These are phyloP conservation scores for Scedosporium apiospermum DNA, from an alignment of 2,329 filamentous ascomycete species.

Conservation along the genomic window DNA sequence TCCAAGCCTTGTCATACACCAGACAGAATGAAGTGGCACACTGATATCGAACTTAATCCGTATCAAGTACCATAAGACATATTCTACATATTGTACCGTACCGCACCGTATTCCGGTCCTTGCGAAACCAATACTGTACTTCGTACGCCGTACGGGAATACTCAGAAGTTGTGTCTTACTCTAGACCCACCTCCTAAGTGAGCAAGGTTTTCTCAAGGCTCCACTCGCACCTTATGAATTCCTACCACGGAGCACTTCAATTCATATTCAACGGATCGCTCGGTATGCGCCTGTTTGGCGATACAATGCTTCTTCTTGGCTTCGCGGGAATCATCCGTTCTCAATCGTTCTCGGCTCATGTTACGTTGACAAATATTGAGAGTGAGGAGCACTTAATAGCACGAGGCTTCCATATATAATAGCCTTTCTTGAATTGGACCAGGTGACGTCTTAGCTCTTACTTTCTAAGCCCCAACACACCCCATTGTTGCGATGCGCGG, in stretches of 20 bases:
- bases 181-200: neutral
- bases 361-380: neutral
- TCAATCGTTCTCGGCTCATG: neutral
- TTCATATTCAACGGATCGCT: neutral
- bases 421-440: no score
- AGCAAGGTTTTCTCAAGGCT: neutral
- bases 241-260: neutral
- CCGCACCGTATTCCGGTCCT: neutral
- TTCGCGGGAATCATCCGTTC: neutral
- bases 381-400: neutral
- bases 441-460: no score
- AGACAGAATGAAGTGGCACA: neutral
- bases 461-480: no score
- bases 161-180: neutral
- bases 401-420: neutral
- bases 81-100: neutral
- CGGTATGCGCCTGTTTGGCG: neutral
- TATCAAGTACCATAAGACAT: neutral
- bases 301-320: neutral
- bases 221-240: neutral
- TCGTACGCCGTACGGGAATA: neutral
- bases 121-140: neutral
- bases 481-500: no score
- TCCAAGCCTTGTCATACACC: no score
- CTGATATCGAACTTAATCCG: neutral